These are phyloP conservation scores for Naganishia vaughanmartiniae DNA, from an alignment of 768 basidiomycete species.

Conservation along the genomic window DNA sequence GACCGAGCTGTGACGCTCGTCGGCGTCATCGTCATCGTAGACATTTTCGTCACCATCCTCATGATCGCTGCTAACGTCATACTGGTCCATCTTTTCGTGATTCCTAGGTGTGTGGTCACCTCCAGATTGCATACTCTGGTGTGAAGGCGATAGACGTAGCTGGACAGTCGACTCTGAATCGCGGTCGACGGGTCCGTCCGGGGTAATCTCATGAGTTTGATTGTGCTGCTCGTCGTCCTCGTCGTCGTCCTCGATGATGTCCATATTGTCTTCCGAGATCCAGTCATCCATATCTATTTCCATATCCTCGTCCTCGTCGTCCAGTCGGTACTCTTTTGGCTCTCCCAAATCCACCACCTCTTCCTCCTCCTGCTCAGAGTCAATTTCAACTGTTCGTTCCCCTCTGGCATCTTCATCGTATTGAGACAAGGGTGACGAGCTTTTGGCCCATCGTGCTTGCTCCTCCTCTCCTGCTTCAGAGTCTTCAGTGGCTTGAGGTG, in stretches of 20 bases:
- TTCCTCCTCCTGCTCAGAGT: background rate
- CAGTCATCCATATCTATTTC: slow-evolving; percentile 1
- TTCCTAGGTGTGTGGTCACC: background rate
- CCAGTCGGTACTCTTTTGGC: no score
- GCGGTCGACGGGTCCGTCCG: background rate
- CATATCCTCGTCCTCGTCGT: slow-evolving; percentile 3
- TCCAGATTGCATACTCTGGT: background rate
- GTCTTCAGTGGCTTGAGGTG: background rate
- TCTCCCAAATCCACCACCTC: no score
- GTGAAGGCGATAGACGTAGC: slow-evolving; percentile 2
- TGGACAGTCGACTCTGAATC: slow-evolving; percentile 10
- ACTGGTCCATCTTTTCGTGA: background rate
- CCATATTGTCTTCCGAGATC: background rate
- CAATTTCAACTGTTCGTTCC: background rate
- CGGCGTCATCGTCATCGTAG: slow-evolving; percentile 6
- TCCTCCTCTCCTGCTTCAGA: no score
- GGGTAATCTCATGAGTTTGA: background rate
- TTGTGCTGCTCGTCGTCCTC: background rate
- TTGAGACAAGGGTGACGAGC: slow-evolving; percentile 10
- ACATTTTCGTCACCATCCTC: background rate
- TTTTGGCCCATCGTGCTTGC: slow-evolving; percentile 1
- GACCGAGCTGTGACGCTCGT: slow-evolving; percentile 18
- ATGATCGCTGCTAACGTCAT: background rate
- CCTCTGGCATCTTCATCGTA: slow-evolving; percentile 6
- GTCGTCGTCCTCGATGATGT: slow-evolving; percentile 1